Evolutionary conservation across 768 basidiomycete genomes (phyloP), one percentile per base, ranked within the genome.

Genomic region (Mycena latifolia): DNA sequence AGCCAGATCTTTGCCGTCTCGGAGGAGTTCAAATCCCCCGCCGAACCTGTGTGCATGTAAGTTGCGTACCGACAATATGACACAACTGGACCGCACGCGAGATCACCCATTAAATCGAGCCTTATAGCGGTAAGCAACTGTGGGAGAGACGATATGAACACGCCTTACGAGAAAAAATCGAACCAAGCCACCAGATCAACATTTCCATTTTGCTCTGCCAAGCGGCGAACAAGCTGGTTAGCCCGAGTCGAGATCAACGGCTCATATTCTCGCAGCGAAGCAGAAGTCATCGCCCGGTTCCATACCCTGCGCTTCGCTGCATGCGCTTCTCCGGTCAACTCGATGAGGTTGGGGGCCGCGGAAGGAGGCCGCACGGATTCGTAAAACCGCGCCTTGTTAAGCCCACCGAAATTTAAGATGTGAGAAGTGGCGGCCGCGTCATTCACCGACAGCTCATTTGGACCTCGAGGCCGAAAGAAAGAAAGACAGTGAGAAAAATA

Each of bases 241-340:
- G 76, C 78, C 11, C 85, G 72, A 28, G 72, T 74, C 2, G 72
- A 72, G 22, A 87, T 68, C 5, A 82, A 68, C 0, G 70, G 69
- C 61, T 85, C 81, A 60, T 86, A 87, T 6, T 80, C 82, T 62
- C 82, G 82, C 22, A 88, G 56, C 1, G 85, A 79, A 3, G 73
- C 64, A 14, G 80, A 78, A 39, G 73, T 84, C 75, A 88, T 80
- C 0, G 80, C 85, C n/a, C 84, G 78, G 24, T 81, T 82, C 86
- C 86, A 88, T 0, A 82, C 76, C 15, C 79, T 78, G 8, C 86
- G 80, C 15, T 84, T 79, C 10, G 78, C 75, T 0, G 77, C 73
- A 63, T 88, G 87, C 1, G 58, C 63, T 5, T 61, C 54, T 17
- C 63, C 67, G 18, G 22, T 18, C 47, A 65, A 4, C 14, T 24